Conservation (phyloP, 2,329 filamentous ascomycete genomes). For the Fusarium lyarnte region DNA sequence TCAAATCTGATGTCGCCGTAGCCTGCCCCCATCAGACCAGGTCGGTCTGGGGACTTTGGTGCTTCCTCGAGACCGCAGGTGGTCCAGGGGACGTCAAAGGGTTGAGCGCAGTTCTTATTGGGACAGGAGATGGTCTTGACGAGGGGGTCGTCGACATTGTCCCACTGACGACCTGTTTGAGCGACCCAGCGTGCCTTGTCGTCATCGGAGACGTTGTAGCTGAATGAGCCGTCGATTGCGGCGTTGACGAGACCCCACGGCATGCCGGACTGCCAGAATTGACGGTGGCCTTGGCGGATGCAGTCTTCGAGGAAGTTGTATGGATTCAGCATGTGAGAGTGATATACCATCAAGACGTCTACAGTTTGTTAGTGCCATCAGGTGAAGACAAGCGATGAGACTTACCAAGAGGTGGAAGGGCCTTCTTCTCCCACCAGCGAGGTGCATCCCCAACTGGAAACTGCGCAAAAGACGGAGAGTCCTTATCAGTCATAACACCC, state of each 20-base stretch:
- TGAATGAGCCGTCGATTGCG: conserved; percentile 64
- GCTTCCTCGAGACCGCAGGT: conserved; percentile 45
- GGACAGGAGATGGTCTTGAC: conserved; percentile 59
- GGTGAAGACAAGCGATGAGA: fast-evolving
- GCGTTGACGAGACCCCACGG: conserved; percentile 68
- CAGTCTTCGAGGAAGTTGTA: conserved; percentile 54
- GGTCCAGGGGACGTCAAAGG: conserved; percentile 63
- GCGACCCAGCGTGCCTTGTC: conserved; percentile 56
- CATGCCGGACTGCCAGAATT: conserved; percentile 64
- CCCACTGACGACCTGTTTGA: conserved; percentile 61
- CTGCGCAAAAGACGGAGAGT: not conserved
- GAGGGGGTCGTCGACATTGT: conserved; percentile 59
- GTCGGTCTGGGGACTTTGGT: conserved; percentile 16
- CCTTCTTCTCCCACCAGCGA: conserved; percentile 26
- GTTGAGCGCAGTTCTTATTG: conserved; percentile 43
- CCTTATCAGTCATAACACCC: not conserved
- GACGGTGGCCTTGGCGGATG: conserved; percentile 23
- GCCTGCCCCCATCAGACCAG: conserved; percentile 60
- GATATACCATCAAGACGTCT: conserved; percentile 79
- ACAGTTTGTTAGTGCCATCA: not conserved
- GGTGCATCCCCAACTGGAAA: conserved; percentile 1
- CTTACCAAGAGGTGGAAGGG: conserved; percentile 39
- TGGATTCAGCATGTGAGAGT: conserved; percentile 76
- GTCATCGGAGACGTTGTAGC: conserved; percentile 57
- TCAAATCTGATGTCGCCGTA: conserved; percentile 69